Evolutionary conservation across 805 yeast genomes (phyloP), one percentile per base, ranked within the genome.

Genomic region (Tetrapisispora fleetii): DNA sequence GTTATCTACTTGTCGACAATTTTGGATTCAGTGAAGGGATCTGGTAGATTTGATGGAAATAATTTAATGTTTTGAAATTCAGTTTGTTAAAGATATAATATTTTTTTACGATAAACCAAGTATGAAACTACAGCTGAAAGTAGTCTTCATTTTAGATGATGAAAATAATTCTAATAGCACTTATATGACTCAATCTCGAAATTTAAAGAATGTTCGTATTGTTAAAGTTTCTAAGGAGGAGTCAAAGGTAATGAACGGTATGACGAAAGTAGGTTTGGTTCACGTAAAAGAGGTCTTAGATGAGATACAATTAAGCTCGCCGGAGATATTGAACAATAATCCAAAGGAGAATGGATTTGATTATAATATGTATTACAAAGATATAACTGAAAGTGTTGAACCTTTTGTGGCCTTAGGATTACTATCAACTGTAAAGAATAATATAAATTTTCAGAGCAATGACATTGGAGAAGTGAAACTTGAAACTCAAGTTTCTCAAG

Each of bases 331-430:
- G 18, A 51, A 52, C 47, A 47, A 51, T 41, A 49, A 53, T 39
- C 42, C 43, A 21, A 21, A 45, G 37, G 50, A 44, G 18, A 47
- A 42, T 24, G 53, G 52, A 14, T 48, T 50, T 24, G 69, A 66
- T 45, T 66, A 60, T 48, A 66, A 65, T 46, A 46, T 65, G 17
- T 66, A 66, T 48, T 65, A 56, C 48, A 58, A 55, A 40, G 70
- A 66, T 47, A 54, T 64, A 13, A 57, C 64, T 46, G 70, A 66
- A 37, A 45, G 49, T n/a, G 64, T 59, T 47, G 69, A 64, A 48
- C 70, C 70, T 9, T 55, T 60, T 47, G 68, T 65, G 1, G 62
- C 67, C 40, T 49, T 61, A 22, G 70, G 70, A 1, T 46, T 66
- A 22, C 48, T 66, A 27, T 64, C 68, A 2, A 58, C 57, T 37